A percentile compares a stretch with the other conserved stretches of the same genome.
Evolutionary conservation across 441 rosid species (phyloP).

Genomic region (Bocquillonia castaneifolia): DNA sequence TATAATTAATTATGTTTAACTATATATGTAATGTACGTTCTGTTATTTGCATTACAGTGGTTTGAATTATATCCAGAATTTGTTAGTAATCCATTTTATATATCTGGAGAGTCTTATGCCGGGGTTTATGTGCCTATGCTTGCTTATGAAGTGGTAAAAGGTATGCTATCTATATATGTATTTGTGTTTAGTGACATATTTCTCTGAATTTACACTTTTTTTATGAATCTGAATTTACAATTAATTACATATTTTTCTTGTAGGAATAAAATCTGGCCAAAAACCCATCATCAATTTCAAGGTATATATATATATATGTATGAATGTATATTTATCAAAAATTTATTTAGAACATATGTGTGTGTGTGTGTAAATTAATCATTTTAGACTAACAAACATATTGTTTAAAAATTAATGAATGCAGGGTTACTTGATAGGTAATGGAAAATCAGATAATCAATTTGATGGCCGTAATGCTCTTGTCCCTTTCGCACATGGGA

Average conservation of each 20-base stretch:
- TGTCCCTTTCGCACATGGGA: constrained; percentile 44
- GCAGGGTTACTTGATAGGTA: constrained; percentile 56
- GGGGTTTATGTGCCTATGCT: constrained; percentile 66
- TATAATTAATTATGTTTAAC: not conserved
- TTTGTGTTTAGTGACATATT: not conserved
- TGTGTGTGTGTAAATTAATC: not conserved
- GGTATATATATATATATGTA: constrained; percentile 23
- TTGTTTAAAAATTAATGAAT: not conserved
- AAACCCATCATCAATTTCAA: constrained; percentile 48
- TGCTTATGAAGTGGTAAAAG: constrained; percentile 42
- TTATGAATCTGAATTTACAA: not conserved
- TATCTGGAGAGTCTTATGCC: constrained; percentile 63
- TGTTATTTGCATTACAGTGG: constrained; percentile 36
- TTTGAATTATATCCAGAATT: constrained; percentile 48
- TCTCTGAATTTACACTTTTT: not conserved
- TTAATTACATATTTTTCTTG: not conserved
- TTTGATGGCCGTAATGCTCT: constrained; percentile 37
- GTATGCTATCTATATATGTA: constrained; percentile 20
- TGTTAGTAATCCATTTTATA: constrained; percentile 44
- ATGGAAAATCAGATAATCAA: constrained; percentile 30
- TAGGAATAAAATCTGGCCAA: constrained; percentile 43
- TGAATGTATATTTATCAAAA: not conserved
- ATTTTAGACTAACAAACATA: not conserved
- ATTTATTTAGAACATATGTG: not conserved
- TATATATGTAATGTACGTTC: not conserved